Conservation (phyloP, 2,329 filamentous ascomycete genomes). For the Alternaria sp. region DNA sequence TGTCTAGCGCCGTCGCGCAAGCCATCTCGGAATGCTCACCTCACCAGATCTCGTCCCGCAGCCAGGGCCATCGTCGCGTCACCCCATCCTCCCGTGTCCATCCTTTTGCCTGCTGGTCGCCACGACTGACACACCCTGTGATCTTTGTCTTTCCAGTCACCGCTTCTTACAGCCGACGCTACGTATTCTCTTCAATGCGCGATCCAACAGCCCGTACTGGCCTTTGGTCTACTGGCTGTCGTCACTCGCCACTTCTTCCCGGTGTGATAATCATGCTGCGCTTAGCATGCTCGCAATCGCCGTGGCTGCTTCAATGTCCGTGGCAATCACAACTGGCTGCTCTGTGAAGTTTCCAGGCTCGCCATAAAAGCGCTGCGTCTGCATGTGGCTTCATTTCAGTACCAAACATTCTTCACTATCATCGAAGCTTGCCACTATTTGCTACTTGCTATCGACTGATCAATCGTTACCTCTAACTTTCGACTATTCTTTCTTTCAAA, state of each 20-base stretch:
- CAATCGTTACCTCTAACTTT: background rate
- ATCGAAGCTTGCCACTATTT: slow-evolving; percentile 4
- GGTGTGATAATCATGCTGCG: slow-evolving; percentile 16
- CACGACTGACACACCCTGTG: slow-evolving; percentile 7
- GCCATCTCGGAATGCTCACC: slow-evolving; percentile 3
- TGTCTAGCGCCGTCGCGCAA: slow-evolving; percentile 14
- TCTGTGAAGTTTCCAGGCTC: slow-evolving; percentile 7
- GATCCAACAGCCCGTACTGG: background rate
- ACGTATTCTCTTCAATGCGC: slow-evolving; percentile 8
- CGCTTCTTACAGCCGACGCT: slow-evolving; percentile 11
- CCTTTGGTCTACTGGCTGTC: slow-evolving; percentile 5
- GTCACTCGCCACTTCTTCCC: slow-evolving; percentile 18
- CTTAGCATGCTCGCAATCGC: slow-evolving; percentile 17
- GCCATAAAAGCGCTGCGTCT: slow-evolving; percentile 16
- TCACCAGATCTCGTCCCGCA: slow-evolving; percentile 15
- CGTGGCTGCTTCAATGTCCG: slow-evolving; percentile 13
- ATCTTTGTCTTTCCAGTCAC: slow-evolving; percentile 10
- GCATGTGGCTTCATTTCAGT: slow-evolving; percentile 1
- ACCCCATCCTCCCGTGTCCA: slow-evolving; percentile 11
- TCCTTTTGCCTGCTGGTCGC: slow-evolving; percentile 10
- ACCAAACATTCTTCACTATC: background rate
- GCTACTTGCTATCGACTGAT: background rate
- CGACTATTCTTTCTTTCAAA: background rate
- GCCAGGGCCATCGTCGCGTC: slow-evolving; percentile 20
- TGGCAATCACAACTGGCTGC: slow-evolving; percentile 12